A percentile compares a stretch with the other conserved stretches of the same genome.
Conservation (phyloP, 495 filamentous ascomycete species). For the Penicillium riverlandense region DNA sequence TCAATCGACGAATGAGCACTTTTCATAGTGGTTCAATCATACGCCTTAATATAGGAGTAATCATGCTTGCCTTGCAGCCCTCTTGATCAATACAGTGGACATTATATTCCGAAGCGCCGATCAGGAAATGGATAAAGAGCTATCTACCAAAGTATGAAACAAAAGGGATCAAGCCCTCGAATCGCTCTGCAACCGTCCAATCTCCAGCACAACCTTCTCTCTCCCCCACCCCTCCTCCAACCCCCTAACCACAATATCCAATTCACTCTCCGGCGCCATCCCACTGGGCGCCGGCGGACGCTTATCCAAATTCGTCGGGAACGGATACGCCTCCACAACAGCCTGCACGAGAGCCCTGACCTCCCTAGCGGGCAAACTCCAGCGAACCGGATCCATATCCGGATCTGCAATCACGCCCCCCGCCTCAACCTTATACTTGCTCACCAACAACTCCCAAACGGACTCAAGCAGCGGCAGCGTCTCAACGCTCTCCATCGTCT, state of each 20-base stretch:
- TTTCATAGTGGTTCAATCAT: no score
- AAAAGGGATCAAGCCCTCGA: conserved; percentile 23
- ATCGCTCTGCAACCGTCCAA: conserved; percentile 30
- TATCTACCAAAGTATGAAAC: no score
- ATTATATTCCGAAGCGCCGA: no score
- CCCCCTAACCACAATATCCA: conserved; percentile 38
- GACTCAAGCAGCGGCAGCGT: conserved; percentile 31
- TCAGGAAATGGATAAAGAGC: no score
- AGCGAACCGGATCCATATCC: conserved; percentile 16
- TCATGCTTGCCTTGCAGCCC: no score
- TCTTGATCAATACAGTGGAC: no score
- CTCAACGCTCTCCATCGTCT: conserved; percentile 50
- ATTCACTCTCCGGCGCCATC: conserved; percentile 50
- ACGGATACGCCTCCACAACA: conserved; percentile 48
- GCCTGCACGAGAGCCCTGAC: conserved; percentile 30
- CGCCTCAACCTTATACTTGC: conserved; percentile 17
- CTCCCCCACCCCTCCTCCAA: conserved; percentile 30
- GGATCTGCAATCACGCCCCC: conserved; percentile 19
- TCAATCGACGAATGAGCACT: no score
- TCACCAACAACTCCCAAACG: conserved; percentile 31
- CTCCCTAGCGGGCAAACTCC: conserved; percentile 4
- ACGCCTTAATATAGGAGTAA: no score
- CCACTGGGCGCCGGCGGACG: conserved; percentile 40
- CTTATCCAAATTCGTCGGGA: conserved; percentile 49
- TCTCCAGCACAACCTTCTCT: conserved; percentile 24